phyloP scores from a whole-genome alignment of 73 alveolate genomes.

The Tetrahymena malaccensis region DNA sequence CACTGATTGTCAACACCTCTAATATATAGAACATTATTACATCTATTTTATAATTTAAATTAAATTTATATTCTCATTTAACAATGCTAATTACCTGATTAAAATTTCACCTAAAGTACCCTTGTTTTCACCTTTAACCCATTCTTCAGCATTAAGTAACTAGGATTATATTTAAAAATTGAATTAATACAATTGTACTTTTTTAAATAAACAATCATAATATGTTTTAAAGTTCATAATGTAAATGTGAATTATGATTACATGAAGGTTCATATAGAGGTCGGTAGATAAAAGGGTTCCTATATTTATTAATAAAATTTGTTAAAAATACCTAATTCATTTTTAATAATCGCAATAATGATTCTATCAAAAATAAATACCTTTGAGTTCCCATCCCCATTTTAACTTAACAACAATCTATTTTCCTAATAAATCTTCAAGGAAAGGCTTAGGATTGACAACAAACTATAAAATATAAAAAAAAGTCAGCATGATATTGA shows the following conservation, averaged over 20 bases:
- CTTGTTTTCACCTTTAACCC: slow-evolving; percentile 50
- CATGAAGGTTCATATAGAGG: slow-evolving; percentile 52
- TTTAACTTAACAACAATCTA: slow-evolving; percentile 47
- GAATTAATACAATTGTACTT: not conserved
- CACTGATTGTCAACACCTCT: not conserved
- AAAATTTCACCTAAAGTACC: slow-evolving; percentile 56
- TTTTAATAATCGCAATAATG: not conserved
- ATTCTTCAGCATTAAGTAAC: slow-evolving; percentile 47
- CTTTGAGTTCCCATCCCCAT: slow-evolving; percentile 62
- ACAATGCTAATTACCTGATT: not conserved
- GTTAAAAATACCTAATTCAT: not conserved
- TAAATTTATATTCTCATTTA: not conserved
- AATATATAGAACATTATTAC: slow-evolving; percentile 55
- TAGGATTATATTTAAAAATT: not conserved
- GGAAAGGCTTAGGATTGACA: slow-evolving; percentile 52
- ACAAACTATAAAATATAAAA: not conserved
- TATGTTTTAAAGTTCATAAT: too few species aligned
- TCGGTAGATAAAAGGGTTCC: slow-evolving; percentile 37
- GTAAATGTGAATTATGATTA: not conserved
- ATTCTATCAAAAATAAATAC: not conserved
- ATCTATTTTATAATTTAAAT: slow-evolving; percentile 6
- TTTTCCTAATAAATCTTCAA: slow-evolving; percentile 47
- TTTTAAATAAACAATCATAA: not conserved
- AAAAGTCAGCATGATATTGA: not conserved
- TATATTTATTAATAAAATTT: not conserved